Percentiles rank a stretch among this genome's conserved stretches.
These are phyloP conservation scores for Neckera pumila DNA, from an alignment of 225 moss, liverwort and hornwort species.

Conservation along the genomic window DNA sequence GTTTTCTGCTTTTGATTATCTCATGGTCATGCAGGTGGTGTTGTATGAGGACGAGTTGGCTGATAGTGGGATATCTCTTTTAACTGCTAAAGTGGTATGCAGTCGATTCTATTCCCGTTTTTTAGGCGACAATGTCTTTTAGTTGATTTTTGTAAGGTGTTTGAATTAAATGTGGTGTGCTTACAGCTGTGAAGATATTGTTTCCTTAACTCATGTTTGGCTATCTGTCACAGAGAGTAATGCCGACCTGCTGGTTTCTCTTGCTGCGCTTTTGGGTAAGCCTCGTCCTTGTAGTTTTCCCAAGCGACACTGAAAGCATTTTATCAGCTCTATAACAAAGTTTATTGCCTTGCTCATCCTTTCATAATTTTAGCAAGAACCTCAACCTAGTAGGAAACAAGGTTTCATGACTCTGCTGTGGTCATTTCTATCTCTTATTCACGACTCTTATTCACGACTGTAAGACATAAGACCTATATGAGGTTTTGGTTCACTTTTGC, in stretches of 20 bases:
- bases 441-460: not conserved
- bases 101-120: not conserved
- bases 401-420: not conserved
- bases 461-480: not conserved
- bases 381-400: not conserved
- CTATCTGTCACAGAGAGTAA: slow-evolving; percentile 55
- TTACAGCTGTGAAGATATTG: not conserved
- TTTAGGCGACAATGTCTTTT: not conserved
- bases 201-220: not conserved
- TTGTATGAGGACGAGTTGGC: slow-evolving; percentile 81
- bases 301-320: not conserved
- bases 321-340: not conserved
- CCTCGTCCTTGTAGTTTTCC: not conserved
- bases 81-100: slow-evolving; percentile 72
- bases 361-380: not conserved
- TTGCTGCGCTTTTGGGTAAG: slow-evolving; percentile 80
- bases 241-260: slow-evolving; percentile 85
- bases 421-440: not conserved
- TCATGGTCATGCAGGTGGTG: slow-evolving; percentile 37
- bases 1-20: not conserved
- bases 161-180: not conserved
- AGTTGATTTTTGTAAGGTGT: not conserved
- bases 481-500: not conserved
- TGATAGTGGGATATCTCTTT: slow-evolving; percentile 70
- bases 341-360: not conserved